Base-by-base conservation (phyloP, 495 filamentous ascomycete species). In the Hypoxylon trugodes region DNA sequence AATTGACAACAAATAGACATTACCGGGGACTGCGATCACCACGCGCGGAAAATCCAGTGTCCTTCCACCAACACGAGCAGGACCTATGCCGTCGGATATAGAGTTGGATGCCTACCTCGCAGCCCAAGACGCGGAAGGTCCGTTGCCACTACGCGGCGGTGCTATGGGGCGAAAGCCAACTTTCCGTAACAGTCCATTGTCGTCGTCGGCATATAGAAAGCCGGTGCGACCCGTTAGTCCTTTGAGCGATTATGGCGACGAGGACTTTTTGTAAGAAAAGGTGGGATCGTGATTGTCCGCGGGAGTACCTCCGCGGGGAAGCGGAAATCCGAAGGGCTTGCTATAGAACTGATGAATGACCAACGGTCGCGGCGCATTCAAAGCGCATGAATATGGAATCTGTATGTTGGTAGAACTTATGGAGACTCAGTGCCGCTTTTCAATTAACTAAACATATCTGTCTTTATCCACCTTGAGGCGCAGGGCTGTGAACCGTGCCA, bases 371-470 rank as follows among this genome's bases (percentile, higher is more conserved):
- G 25, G 37, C 32, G 45, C 52, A 49, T 41, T 26, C 24, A 49
- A n/a, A 26, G 22, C 41, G n/a, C 38, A 36, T 12, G 32, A 48
- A 47, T 28, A 48, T 38, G 4, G 32, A 18, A 22, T 51, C 47
- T 54, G 32, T 49, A 62, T 37, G 43, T 32, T 37, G 21, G 21
- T 13, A 32, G 40, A 46, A 32, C 32, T 22, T 13, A 45, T 25
- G 28, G 38, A 24, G 13, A 19, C 21, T 36, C 19, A 32, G 19
- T n/a, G 21, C 45, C 28, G 46, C 19, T 43, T 54, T 38, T 21
- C 26, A 52, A n/a, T n/a, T n/a, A n/a, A n/a, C n/a, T n/a, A n/a
- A n/a, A n/a, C n/a, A n/a, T n/a, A n/a, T n/a, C n/a, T n/a, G n/a
- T n/a, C n/a, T 46, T 45, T 37, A 43, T 16, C 43, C 43, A 55